A percentile compares a stretch with the other conserved stretches of the same genome.
phyloP scores from a whole-genome alignment of 2,329 filamentous ascomycete genomes.

The Ustilaginoidea virens region DNA sequence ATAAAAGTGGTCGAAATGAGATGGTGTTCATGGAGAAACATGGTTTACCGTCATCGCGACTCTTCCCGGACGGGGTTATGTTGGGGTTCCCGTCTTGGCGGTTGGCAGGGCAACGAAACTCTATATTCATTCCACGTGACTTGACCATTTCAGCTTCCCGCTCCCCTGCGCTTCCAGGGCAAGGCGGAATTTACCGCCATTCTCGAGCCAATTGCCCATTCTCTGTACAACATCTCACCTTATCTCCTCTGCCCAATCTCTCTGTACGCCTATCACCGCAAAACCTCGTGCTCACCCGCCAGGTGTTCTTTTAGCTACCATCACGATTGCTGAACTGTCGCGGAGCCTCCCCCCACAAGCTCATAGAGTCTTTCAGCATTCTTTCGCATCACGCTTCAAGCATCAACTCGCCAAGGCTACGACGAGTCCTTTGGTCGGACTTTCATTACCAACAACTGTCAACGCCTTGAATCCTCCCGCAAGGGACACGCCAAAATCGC shows the following conservation, averaged over 20 bases:
- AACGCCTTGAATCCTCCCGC: neutral
- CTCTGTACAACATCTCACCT: constrained; percentile 14
- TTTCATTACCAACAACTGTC: neutral
- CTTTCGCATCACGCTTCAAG: constrained; percentile 3
- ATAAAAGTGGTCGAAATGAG: too few species aligned
- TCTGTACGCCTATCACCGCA: constrained; percentile 9
- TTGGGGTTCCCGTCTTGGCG: neutral
- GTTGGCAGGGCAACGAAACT: constrained; percentile 9
- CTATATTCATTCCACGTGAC: constrained; percentile 11
- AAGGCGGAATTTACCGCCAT: constrained; percentile 14
- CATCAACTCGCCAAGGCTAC: constrained; percentile 1
- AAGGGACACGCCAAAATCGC: neutral
- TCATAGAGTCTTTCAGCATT: constrained; percentile 11
- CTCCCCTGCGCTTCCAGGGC: constrained; percentile 7
- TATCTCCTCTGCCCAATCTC: constrained; percentile 15
- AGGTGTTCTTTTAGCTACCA: constrained; percentile 1
- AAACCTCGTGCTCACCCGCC: constrained; percentile 2
- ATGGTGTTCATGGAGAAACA: too few species aligned
- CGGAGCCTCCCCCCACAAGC: constrained; percentile 9
- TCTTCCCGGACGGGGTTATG: constrained; percentile 1
- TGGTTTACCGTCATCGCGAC: neutral
- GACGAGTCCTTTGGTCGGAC: neutral
- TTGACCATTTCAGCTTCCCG: neutral
- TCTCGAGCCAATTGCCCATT: constrained; percentile 15
- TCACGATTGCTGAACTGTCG: constrained; percentile 10